A percentile compares a stretch with the other conserved stretches of the same genome.
Evolutionary conservation across 805 yeast species (phyloP).

Genomic region (Candida alai): DNA sequence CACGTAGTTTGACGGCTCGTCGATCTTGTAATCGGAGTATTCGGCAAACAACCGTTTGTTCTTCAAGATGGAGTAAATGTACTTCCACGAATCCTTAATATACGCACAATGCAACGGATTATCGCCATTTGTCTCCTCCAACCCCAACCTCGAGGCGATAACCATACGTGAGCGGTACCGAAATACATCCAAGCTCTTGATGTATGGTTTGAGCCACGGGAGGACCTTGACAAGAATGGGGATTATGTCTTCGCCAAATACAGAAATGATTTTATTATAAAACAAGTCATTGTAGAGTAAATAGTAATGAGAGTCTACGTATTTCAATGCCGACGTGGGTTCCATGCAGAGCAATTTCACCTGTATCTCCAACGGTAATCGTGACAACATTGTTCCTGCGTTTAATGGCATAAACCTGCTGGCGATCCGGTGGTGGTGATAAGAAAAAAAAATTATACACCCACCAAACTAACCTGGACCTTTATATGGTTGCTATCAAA

Average conservation of each 20-base stretch:
- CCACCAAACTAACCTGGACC: not conserved
- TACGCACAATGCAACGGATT: conserved; percentile 25
- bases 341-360: conserved; percentile 27
- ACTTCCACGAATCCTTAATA: conserved; percentile 52
- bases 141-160: conserved; percentile 22
- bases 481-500: too few species aligned
- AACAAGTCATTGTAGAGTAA: conserved; percentile 47
- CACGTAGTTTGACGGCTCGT: conserved; percentile 44
- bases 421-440: not conserved
- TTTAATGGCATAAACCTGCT: too few species aligned
- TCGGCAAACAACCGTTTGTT: conserved; percentile 54
- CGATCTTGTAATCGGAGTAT: conserved; percentile 38
- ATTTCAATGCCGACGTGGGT: conserved; percentile 32
- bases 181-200: conserved; percentile 36
- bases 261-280: conserved; percentile 33
- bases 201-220: conserved; percentile 36
- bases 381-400: conserved; percentile 13
- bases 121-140: conserved; percentile 15
- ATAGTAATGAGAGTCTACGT: conserved; percentile 42
- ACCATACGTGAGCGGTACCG: conserved; percentile 23
- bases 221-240: conserved; percentile 29
- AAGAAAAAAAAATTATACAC: not conserved
- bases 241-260: conserved; percentile 36
- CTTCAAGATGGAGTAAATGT: conserved; percentile 47
- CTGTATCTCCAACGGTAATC: conserved; percentile 44